Base-by-base conservation (phyloP, 345 rosid genomes). In the Noccaea bulbosa region DNA sequence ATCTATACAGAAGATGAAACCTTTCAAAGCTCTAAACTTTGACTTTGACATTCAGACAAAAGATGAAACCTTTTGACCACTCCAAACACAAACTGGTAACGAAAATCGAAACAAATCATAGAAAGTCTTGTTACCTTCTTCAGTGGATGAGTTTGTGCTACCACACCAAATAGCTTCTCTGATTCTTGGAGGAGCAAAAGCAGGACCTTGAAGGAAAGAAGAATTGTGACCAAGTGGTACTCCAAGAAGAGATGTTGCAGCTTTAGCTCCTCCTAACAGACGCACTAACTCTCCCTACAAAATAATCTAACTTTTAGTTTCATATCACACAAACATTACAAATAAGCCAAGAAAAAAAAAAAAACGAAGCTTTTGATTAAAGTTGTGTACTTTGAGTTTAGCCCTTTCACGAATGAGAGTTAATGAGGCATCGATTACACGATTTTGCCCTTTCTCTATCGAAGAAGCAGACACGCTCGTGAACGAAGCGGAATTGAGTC, bases 81-180 rank as follows among this genome's bases (percentile, higher is more conserved):
- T 15, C 22, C 10, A 45, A 45, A 45, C 9, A 45, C 49, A 14
- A 43, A 14, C 12, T 43, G 5, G 46, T 39, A 10, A 1, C 2
- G 10, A 37, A 41, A 41, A 41, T 11, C 45, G 12, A 3, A 38
- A 40, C 46, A 2, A n/a, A 43, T 9, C 17, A 45, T 5, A 22
- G 7, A 48, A 46, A 9, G 4, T 20, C 15, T 4, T 50, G 11
- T 2, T 80, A 94, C 99, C 99, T 94, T 83, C 88, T 83, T 94
- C 99, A 47, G 96, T 94, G 3, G 95, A 43, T 0, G 99, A 87
- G 75, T 94, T 94, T 1, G 98, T 94, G 82, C 99, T 94, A 53
- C 89, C 99, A 76, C 99, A 94, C 99, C 99, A 94, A 60, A 94
- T 94, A 38, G 98, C 99, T 78, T 94, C 99, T 51, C 99, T 78